Conservation (phyloP, 768 basidiomycete genomes). For the Russula olivacea region DNA sequence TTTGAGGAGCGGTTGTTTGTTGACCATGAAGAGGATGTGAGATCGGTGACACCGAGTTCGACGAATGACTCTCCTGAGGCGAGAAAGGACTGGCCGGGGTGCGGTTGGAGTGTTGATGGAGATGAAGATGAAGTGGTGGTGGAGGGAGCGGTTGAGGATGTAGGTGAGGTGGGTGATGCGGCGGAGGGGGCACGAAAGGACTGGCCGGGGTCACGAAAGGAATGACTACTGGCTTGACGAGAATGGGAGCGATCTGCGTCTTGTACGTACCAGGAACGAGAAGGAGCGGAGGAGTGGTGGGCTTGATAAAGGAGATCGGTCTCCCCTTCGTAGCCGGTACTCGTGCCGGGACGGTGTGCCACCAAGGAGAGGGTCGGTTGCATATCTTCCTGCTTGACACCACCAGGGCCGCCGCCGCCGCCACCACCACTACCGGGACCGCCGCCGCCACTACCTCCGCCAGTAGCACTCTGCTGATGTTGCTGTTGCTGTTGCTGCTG, state of each 20-base stretch:
- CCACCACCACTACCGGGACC: neutral
- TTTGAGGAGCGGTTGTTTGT: conserved; percentile 25
- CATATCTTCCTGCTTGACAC: conserved; percentile 42
- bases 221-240: conserved; percentile 46
- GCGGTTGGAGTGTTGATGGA: conserved; percentile 30
- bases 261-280: conserved; percentile 37
- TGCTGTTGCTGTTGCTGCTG: conserved; percentile 20
- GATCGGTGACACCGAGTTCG: conserved; percentile 41
- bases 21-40: conserved; percentile 26
- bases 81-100: conserved; percentile 62
- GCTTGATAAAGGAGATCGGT: conserved; percentile 29
- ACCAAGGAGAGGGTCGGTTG: conserved; percentile 27
- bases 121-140: conserved; percentile 26
- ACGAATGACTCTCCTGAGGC: conserved; percentile 42
- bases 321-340: conserved; percentile 61
- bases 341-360: conserved; percentile 63
- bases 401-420: neutral
- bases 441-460: no score
- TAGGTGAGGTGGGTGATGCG: conserved; percentile 39
- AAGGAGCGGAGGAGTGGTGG: conserved; percentile 29
- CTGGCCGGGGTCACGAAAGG: conserved; percentile 75
- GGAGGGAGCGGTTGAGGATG: conserved; percentile 25
- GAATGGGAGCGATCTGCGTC: conserved; percentile 36
- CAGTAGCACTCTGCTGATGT: conserved; percentile 18
- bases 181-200: conserved; percentile 67